These are phyloP conservation scores for Pythium guiyangense DNA, from an alignment of 352 stramenopile species.

Conservation along the genomic window DNA sequence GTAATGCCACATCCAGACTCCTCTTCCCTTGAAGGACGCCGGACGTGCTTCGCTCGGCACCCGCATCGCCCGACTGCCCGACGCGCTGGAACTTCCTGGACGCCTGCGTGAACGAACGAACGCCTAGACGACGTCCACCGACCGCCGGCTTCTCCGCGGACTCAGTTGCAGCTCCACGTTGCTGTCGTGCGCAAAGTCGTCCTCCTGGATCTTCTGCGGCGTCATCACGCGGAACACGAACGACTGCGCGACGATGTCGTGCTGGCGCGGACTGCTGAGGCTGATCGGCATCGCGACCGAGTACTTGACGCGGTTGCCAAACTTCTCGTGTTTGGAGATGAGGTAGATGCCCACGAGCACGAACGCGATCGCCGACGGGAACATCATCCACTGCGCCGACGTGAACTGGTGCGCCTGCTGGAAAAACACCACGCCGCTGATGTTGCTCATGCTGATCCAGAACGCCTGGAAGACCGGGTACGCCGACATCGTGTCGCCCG, in stretches of 20 bases:
- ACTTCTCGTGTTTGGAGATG: slow-evolving; percentile 87
- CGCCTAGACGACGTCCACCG: slow-evolving; percentile 47
- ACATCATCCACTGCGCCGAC: slow-evolving; percentile 79
- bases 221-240: slow-evolving; percentile 85
- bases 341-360: slow-evolving; percentile 75
- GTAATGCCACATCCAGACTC: slow-evolving; percentile 7
- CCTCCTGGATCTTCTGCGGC: slow-evolving; percentile 64
- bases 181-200: slow-evolving; percentile 44
- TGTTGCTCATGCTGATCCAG: slow-evolving; percentile 88
- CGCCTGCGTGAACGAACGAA: not conserved
- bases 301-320: slow-evolving; percentile 87
- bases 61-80: not conserved
- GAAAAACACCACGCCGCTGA: slow-evolving; percentile 85
- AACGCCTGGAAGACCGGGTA: slow-evolving; percentile 87
- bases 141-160: slow-evolving; percentile 17
- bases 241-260: slow-evolving; percentile 86
- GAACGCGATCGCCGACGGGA: slow-evolving; percentile 63
- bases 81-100: not conserved
- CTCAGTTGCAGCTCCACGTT: slow-evolving; percentile 18
- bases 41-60: not conserved
- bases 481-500: slow-evolving; percentile 79
- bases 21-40: slow-evolving; percentile 17
- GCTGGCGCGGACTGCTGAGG: slow-evolving; percentile 75
- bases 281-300: slow-evolving; percentile 86
- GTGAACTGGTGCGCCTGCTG: slow-evolving; percentile 84